phyloP scores from a whole-genome alignment of 2,329 filamentous ascomycete species.

The Ilyonectria robusta region DNA sequence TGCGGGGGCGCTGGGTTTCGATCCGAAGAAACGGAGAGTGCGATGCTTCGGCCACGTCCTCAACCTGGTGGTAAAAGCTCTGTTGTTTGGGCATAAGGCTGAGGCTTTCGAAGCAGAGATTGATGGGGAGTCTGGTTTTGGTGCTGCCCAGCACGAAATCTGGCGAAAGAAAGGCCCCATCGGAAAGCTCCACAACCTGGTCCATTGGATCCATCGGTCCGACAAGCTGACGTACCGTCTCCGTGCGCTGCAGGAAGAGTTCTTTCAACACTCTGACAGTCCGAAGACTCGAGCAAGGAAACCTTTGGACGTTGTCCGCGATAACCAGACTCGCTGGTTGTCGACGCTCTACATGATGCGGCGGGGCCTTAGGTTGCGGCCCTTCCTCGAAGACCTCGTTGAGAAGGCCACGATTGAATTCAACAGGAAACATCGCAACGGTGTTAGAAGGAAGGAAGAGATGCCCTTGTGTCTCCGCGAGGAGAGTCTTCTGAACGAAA shows the following conservation, averaged over 20 bases:
- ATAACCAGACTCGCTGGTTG: conserved; percentile 4
- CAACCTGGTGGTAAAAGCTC: neutral
- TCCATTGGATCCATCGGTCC: neutral
- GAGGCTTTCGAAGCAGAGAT: neutral
- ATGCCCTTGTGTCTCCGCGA: conserved; percentile 4
- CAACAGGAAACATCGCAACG: conserved; percentile 1
- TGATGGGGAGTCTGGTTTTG: neutral
- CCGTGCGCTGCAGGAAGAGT: neutral
- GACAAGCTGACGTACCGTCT: neutral
- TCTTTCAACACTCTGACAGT: neutral
- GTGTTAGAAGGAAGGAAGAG: conserved; percentile 3
- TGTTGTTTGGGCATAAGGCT: neutral
- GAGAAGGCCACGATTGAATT: conserved; percentile 4
- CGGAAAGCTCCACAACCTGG: conserved; percentile 2
- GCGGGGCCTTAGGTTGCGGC: neutral
- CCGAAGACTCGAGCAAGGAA: conserved; percentile 1
- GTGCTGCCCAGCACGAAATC: neutral
- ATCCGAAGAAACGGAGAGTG: neutral
- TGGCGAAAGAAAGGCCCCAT: conserved; percentile 4
- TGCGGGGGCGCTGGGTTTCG: no score
- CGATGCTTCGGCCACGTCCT: neutral
- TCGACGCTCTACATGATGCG: conserved; percentile 3
- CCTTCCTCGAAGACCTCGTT: neutral
- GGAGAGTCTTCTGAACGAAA: conserved; percentile 6
- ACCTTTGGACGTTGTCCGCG: neutral